Evolutionary conservation across 495 filamentous ascomycete species (phyloP).

Genomic region (Neurospora sp.): DNA sequence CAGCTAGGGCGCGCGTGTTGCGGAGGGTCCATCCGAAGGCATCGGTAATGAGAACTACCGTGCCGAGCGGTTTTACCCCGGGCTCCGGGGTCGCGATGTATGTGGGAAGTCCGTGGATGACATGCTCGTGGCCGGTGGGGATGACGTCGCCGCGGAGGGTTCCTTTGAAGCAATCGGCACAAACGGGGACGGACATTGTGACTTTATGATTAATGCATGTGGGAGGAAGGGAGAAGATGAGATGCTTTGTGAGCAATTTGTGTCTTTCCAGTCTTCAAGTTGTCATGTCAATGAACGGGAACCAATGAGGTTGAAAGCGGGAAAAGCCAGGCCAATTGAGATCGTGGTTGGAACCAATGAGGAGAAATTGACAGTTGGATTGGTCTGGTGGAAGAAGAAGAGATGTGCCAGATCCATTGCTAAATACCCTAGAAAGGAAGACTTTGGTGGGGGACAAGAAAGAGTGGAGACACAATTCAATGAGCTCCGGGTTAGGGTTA

Average conservation of each 20-base stretch:
- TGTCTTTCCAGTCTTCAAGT: not conserved
- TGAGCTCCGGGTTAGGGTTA: not conserved
- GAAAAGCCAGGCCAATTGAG: not conserved
- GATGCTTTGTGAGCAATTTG: not conserved
- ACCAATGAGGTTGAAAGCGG: not conserved
- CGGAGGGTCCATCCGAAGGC: conserved; percentile 48
- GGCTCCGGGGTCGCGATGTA: conserved; percentile 35
- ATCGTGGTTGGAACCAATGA: too few relatives aligned
- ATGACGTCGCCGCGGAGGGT: conserved; percentile 18
- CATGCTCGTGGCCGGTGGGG: conserved; percentile 18
- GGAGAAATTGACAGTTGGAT: too few relatives aligned
- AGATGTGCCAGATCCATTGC: too few relatives aligned
- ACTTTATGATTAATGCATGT: not conserved
- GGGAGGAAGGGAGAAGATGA: not conserved
- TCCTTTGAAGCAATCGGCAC: conserved; percentile 21
- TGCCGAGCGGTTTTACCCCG: conserved; percentile 25
- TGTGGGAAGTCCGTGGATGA: conserved; percentile 37
- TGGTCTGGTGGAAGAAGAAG: too few relatives aligned
- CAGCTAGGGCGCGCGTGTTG: conserved; percentile 44
- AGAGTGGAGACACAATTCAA: too few relatives aligned
- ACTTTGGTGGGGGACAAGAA: too few relatives aligned
- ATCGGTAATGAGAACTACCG: conserved; percentile 47
- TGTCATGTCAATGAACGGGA: not conserved
- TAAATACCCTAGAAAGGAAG: too few relatives aligned
- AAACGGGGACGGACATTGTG: conserved; percentile 9